Evolutionary conservation across 495 filamentous ascomycete genomes (phyloP).

Genomic region (Ascodesmis nigricans): DNA sequence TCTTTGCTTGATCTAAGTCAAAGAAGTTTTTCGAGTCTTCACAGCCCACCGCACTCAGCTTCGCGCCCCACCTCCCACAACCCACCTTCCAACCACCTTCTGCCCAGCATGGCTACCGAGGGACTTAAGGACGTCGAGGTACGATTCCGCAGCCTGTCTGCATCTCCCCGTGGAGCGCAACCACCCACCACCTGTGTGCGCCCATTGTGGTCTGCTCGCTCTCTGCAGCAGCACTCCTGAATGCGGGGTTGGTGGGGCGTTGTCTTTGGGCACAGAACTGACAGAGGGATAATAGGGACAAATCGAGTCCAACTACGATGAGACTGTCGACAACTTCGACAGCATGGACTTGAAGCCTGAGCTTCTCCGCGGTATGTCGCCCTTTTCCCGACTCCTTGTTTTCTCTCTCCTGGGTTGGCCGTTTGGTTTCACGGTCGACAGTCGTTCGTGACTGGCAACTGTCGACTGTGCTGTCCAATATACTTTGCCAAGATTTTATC

Average conservation of each 20-base stretch:
- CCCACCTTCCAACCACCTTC: slow-evolving; percentile 3
- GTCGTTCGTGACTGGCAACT: too few species aligned
- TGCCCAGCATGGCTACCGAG: slow-evolving; percentile 22
- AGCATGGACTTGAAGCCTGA: slow-evolving; percentile 90
- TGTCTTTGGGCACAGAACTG: slow-evolving; percentile 5
- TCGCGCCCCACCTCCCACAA: slow-evolving; percentile 4
- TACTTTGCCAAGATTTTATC: slow-evolving; percentile 3
- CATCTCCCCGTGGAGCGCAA: slow-evolving; percentile 1
- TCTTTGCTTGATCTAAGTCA: too few species aligned
- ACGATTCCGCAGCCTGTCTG: background rate
- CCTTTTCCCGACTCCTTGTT: slow-evolving; percentile 1
- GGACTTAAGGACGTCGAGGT: slow-evolving; percentile 22
- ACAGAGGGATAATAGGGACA: slow-evolving; percentile 37
- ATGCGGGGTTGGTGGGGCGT: slow-evolving; percentile 17
- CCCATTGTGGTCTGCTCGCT: slow-evolving; percentile 9
- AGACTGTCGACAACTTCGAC: slow-evolving; percentile 97
- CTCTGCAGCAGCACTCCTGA: slow-evolving; percentile 4
- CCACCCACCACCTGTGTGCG: background rate
- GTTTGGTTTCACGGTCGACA: too few species aligned
- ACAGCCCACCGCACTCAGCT: too few species aligned
- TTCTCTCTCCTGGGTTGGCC: background rate
- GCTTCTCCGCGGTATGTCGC: slow-evolving; percentile 73
- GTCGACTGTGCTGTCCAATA: too few species aligned
- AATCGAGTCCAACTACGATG: slow-evolving; percentile 99
- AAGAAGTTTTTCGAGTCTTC: too few species aligned